A percentile compares a stretch with the other conserved stretches of the same genome.
Evolutionary conservation across 352 stramenopile genomes (phyloP).

Genomic region (Pythium insidiosum): DNA sequence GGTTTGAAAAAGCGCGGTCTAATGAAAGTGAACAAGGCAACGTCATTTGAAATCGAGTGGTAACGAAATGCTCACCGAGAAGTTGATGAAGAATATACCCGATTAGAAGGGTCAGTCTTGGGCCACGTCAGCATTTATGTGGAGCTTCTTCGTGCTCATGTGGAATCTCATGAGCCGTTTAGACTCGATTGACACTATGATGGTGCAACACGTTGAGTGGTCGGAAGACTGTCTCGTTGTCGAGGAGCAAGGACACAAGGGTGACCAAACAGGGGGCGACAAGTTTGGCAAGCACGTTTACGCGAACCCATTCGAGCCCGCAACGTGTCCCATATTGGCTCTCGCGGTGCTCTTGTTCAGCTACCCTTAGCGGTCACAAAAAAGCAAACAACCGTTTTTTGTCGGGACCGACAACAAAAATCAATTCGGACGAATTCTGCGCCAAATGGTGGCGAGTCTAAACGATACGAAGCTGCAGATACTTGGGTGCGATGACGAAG

Average conservation of each 20-base stretch:
- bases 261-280: slow-evolving; percentile 5
- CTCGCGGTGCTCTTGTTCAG: slow-evolving; percentile 5
- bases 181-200: slow-evolving; percentile 5
- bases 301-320: slow-evolving; percentile 8
- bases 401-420: slow-evolving; percentile 4
- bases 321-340: slow-evolving; percentile 7
- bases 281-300: slow-evolving; percentile 10
- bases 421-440: neutral
- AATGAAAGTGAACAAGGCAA: no score
- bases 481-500: neutral
- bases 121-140: neutral
- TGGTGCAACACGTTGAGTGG: slow-evolving; percentile 8
- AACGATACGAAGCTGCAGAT: neutral
- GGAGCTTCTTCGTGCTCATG: slow-evolving; percentile 7
- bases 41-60: slow-evolving; percentile 9
- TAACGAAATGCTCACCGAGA: neutral
- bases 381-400: slow-evolving; percentile 4
- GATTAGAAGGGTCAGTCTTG: neutral
- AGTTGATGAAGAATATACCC: slow-evolving; percentile 3
- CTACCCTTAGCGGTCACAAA: neutral
- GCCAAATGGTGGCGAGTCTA: neutral
- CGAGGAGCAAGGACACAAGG: slow-evolving; percentile 10
- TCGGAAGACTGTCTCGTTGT: slow-evolving; percentile 4
- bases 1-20: no score
- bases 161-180: slow-evolving; percentile 12